Evolutionary conservation across 352 stramenopile genomes (phyloP).

Genomic region (Pythium vanterpoolii): DNA sequence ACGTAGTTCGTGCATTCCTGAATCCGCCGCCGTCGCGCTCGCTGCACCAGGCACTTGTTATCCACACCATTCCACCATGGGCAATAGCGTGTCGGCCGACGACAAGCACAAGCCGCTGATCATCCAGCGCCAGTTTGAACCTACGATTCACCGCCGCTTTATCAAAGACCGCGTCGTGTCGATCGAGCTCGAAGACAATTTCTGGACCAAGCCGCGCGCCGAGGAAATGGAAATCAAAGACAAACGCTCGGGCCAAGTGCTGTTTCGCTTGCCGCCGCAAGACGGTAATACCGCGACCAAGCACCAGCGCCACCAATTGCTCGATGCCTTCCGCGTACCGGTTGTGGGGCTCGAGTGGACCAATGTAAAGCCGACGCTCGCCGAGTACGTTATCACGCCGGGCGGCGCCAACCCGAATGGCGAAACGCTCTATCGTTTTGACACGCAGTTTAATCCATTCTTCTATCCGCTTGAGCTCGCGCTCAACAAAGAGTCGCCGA

Average conservation of each 20-base stretch:
- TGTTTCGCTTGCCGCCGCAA: constrained; percentile 15
- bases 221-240: constrained; percentile 18
- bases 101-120: constrained; percentile 24
- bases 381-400: constrained; percentile 10
- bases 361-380: constrained; percentile 11
- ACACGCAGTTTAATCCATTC: constrained; percentile 20
- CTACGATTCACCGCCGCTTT: constrained; percentile 20
- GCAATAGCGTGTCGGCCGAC: constrained; percentile 13
- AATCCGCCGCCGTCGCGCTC: no score
- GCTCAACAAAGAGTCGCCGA: constrained; percentile 11
- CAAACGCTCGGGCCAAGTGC: constrained; percentile 12
- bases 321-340: constrained; percentile 20
- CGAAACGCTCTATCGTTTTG: constrained; percentile 11
- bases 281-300: constrained; percentile 10
- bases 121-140: constrained; percentile 16
- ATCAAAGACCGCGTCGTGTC: constrained; percentile 18
- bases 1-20: neutral
- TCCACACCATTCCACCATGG: neutral
- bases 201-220: constrained; percentile 17
- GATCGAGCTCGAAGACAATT: constrained; percentile 21
- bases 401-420: constrained; percentile 7
- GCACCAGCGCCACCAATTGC: constrained; percentile 13
- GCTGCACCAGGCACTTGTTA: no score
- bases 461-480: constrained; percentile 16
- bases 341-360: constrained; percentile 15